These are phyloP conservation scores for Fusarium sp. DNA, from an alignment of 2,329 filamentous ascomycete genomes.

Conservation along the genomic window DNA sequence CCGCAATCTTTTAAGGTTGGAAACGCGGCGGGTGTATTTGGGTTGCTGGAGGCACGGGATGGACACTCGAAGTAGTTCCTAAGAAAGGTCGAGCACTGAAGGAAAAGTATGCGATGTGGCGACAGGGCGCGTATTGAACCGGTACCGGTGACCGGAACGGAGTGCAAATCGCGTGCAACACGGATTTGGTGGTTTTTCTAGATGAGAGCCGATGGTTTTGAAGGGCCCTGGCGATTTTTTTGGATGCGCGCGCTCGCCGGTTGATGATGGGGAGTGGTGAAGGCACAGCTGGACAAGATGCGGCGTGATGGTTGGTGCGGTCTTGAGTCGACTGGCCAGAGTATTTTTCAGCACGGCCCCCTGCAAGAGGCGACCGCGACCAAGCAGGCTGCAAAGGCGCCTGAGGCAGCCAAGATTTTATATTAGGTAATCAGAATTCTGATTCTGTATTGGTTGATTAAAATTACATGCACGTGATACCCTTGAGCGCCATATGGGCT, in stretches of 20 bases:
- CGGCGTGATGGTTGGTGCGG: constrained; percentile 63
- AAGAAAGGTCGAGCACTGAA: constrained; percentile 49
- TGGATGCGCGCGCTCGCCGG: constrained; percentile 70
- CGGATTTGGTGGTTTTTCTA: constrained; percentile 65
- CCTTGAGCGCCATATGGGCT: constrained; percentile 8
- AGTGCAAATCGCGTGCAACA: constrained; percentile 68
- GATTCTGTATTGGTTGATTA: constrained; percentile 20
- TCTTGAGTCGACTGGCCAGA: constrained; percentile 53
- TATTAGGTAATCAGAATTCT: constrained; percentile 35
- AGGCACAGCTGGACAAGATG: constrained; percentile 65
- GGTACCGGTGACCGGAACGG: constrained; percentile 58
- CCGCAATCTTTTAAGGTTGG: constrained; percentile 39
- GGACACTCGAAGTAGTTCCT: constrained; percentile 43
- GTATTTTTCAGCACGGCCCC: constrained; percentile 62
- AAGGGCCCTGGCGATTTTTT: constrained; percentile 72
- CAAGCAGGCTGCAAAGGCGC: constrained; percentile 38
- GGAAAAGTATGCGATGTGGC: constrained; percentile 60
- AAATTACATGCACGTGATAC: constrained; percentile 42
- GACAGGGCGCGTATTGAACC: constrained; percentile 58
- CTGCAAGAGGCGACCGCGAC: constrained; percentile 48
- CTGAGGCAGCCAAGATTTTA: constrained; percentile 39
- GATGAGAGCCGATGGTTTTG: constrained; percentile 72
- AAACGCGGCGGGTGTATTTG: constrained; percentile 37
- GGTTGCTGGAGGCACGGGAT: constrained; percentile 39
- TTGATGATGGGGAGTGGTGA: constrained; percentile 67